Percentiles rank a stretch among this genome's conserved stretches.
Conservation (phyloP, 345 rosid species). For the Alliaria petiolata region DNA sequence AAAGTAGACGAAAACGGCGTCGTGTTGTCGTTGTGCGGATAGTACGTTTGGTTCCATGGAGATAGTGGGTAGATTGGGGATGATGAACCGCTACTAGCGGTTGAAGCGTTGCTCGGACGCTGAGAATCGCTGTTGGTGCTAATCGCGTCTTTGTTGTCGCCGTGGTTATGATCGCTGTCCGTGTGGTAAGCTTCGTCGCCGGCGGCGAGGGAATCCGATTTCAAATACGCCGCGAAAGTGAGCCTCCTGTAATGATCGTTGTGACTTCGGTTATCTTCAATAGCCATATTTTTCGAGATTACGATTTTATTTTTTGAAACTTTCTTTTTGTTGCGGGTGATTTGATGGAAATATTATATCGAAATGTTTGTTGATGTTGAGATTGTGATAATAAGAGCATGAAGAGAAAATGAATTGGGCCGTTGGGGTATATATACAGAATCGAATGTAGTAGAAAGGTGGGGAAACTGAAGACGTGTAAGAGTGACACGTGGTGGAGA, state of each 20-base stretch:
- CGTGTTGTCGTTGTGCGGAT: constrained; percentile 26
- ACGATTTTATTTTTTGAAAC: too few species aligned
- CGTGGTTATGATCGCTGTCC: constrained; percentile 9
- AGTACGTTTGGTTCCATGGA: constrained; percentile 47
- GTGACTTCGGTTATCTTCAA: constrained; percentile 10
- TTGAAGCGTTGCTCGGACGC: constrained; percentile 35
- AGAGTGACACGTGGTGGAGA: constrained; percentile 15
- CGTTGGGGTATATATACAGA: constrained; percentile 14
- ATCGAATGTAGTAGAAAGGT: background rate
- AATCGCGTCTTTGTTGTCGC: background rate
- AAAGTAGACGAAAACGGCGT: constrained; percentile 33
- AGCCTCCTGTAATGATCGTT: constrained; percentile 32
- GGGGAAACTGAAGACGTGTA: background rate
- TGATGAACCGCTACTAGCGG: constrained; percentile 18
- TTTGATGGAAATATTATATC: too few species aligned
- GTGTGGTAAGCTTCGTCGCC: constrained; percentile 31
- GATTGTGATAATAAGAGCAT: background rate
- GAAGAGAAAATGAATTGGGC: background rate
- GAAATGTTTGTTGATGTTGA: background rate
- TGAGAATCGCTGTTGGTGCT: constrained; percentile 27
- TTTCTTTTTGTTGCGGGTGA: too few species aligned
- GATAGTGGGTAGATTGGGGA: constrained; percentile 42
- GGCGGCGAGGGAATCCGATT: constrained; percentile 28
- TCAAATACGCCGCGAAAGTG: constrained; percentile 47
- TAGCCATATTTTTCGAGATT: constrained; percentile 11